Conservation (phyloP, 1,284 basidiomycete species). For the Megacollybia platyphylla region DNA sequence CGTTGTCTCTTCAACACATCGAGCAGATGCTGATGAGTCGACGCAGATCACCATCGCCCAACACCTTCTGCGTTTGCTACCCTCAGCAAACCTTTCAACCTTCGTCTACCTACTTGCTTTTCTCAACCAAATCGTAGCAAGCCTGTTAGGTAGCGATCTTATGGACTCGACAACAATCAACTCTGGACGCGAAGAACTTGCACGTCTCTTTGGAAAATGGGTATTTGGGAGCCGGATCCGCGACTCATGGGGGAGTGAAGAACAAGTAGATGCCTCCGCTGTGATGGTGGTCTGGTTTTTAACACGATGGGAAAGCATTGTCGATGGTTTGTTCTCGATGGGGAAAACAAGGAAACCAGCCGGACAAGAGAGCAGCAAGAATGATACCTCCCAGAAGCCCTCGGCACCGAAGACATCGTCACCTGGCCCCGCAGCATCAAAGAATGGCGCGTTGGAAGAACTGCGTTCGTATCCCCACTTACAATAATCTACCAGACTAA, state of each 20-base stretch:
- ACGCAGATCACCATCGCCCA: conserved; percentile 31
- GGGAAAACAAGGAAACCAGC: neutral
- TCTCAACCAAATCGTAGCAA: conserved; percentile 27
- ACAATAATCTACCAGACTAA: too few species aligned
- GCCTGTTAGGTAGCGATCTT: neutral
- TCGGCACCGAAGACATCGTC: neutral
- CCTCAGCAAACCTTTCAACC: conserved; percentile 40
- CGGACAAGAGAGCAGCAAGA: too few species aligned
- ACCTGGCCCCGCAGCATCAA: neutral
- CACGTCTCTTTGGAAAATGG: conserved; percentile 19
- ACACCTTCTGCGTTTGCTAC: conserved; percentile 47
- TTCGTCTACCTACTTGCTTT: conserved; percentile 54
- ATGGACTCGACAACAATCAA: conserved; percentile 10
- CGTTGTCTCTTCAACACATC: conserved; percentile 4
- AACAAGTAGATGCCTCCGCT: neutral
- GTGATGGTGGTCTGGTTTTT: conserved; percentile 7
- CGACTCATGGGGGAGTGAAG: neutral
- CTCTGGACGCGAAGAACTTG: conserved; percentile 17
- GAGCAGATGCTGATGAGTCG: conserved; percentile 12
- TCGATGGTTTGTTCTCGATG: conserved; percentile 5
- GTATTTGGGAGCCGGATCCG: conserved; percentile 13
- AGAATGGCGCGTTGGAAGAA: too few species aligned
- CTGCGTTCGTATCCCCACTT: too few species aligned
- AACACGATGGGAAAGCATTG: conserved; percentile 6
- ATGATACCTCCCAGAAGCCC: too few species aligned